Conservation (phyloP, 1,284 basidiomycete genomes). For the Irpex sp. region DNA sequence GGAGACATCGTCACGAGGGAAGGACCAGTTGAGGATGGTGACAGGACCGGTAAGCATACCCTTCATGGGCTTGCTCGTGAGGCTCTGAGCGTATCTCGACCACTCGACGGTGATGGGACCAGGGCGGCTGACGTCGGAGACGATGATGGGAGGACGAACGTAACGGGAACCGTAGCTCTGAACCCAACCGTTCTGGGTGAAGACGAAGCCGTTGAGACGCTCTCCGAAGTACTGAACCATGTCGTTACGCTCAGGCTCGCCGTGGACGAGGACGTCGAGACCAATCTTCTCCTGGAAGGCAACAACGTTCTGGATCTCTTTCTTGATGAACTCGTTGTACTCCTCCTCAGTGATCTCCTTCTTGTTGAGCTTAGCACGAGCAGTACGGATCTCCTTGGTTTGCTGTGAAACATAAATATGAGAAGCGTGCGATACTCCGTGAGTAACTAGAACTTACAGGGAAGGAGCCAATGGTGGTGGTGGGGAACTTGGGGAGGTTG, state of each 20-base stretch:
- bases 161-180: conserved; percentile 98
- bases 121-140: conserved; percentile 96
- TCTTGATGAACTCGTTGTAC: conserved; percentile 98
- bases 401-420: conserved; percentile 47
- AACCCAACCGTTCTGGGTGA: conserved; percentile 99
- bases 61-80: conserved; percentile 97
- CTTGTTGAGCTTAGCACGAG: conserved; percentile 94
- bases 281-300: conserved; percentile 96
- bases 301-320: conserved; percentile 94
- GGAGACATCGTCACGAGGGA: conserved; percentile 98
- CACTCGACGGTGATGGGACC: conserved; percentile 95
- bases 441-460: conserved; percentile 48
- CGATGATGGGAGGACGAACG: conserved; percentile 98
- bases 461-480: conserved; percentile 99
- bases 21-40: conserved; percentile 99
- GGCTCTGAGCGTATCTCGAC: conserved; percentile 95
- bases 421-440: background rate
- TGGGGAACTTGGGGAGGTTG: conserved; percentile 95
- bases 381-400: conserved; percentile 98
- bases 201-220: conserved; percentile 93
- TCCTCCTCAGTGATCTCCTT: conserved; percentile 83
- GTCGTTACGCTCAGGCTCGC: conserved; percentile 98
- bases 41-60: conserved; percentile 98
- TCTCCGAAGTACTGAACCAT: conserved; percentile 99
- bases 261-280: conserved; percentile 97